phyloP scores from a whole-genome alignment of 2,329 filamentous ascomycete species.

The Cadophora gregata region DNA sequence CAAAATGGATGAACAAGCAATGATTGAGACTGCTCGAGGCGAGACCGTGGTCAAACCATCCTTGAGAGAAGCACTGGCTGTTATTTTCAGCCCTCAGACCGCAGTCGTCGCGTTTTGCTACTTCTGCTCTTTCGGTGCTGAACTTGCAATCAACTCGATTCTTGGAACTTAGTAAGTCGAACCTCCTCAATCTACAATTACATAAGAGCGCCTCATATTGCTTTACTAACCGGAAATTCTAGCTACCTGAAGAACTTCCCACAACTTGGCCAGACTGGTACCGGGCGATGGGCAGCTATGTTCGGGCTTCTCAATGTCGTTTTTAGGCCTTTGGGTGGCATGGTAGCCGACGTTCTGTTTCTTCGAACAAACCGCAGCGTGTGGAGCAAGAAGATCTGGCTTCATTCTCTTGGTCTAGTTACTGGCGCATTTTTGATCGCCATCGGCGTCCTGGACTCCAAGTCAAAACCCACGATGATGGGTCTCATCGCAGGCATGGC shows the following conservation, averaged over 20 bases:
- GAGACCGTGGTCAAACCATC: conserved; percentile 63
- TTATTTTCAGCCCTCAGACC: conserved; percentile 60
- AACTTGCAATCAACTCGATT: conserved; percentile 66
- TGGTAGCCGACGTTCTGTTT: conserved; percentile 53
- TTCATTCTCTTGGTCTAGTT: conserved; percentile 61
- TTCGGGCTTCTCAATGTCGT: conserved; percentile 77
- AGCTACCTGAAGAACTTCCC: conserved; percentile 64
- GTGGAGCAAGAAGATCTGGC: conserved; percentile 69
- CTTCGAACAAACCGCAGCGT: conserved; percentile 51
- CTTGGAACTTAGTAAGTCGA: conserved; percentile 55
- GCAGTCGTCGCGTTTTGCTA: conserved; percentile 62
- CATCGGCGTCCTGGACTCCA: conserved; percentile 69
- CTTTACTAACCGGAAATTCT: neutral
- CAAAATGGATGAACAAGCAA: conserved; percentile 54
- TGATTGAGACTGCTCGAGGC: conserved; percentile 59
- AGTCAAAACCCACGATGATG: conserved; percentile 69
- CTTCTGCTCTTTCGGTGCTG: conserved; percentile 66
- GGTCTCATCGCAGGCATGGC: conserved; percentile 79
- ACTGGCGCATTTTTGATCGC: conserved; percentile 65
- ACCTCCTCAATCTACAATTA: neutral
- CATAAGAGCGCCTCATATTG: neutral
- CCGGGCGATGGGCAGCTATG: conserved; percentile 71
- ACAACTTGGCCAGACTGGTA: conserved; percentile 58
- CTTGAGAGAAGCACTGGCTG: conserved; percentile 51
- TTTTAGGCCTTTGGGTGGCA: conserved; percentile 70